Percentiles rank a stretch among this genome's conserved stretches.
Evolutionary conservation across 345 rosid genomes (phyloP).

Genomic region (Arabis alpina): DNA sequence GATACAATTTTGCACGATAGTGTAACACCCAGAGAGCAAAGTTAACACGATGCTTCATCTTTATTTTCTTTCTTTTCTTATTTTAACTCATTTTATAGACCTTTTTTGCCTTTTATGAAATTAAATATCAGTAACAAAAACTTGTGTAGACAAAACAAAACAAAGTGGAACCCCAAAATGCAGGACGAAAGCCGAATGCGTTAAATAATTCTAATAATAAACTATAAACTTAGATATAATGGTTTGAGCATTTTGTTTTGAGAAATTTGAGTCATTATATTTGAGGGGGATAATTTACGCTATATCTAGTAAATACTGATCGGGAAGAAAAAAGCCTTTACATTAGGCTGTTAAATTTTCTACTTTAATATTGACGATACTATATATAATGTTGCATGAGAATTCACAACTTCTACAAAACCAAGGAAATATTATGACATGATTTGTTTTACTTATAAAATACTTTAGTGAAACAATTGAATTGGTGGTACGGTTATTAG

Average conservation of each 20-base stretch:
- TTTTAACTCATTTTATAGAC: slow-evolving; percentile 12
- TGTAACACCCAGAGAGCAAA: slow-evolving; percentile 46
- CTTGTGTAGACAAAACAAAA: slow-evolving; percentile 36
- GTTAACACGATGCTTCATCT: slow-evolving; percentile 36
- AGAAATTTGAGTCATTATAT: slow-evolving; percentile 6
- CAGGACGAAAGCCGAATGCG: slow-evolving; percentile 37
- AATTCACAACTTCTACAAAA: neutral
- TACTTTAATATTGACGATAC: no score
- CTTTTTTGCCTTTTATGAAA: slow-evolving; percentile 33
- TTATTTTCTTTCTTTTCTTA: slow-evolving; percentile 20
- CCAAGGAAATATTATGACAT: slow-evolving; percentile 28
- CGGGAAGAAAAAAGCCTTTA: neutral
- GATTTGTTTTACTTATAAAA: neutral
- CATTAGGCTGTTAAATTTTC: neutral
- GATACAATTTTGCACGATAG: slow-evolving; percentile 41
- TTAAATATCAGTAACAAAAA: slow-evolving; percentile 28
- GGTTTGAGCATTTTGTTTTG: neutral
- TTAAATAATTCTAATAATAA: neutral
- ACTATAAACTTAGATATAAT: neutral
- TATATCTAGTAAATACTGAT: neutral
- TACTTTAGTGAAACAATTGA: slow-evolving; percentile 2
- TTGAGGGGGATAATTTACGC: slow-evolving; percentile 1
- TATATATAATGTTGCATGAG: neutral
- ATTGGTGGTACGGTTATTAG: neutral
- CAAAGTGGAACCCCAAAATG: slow-evolving; percentile 45